Conservation (phyloP, 495 filamentous ascomycete genomes). For the Penicillium coffeae region DNA sequence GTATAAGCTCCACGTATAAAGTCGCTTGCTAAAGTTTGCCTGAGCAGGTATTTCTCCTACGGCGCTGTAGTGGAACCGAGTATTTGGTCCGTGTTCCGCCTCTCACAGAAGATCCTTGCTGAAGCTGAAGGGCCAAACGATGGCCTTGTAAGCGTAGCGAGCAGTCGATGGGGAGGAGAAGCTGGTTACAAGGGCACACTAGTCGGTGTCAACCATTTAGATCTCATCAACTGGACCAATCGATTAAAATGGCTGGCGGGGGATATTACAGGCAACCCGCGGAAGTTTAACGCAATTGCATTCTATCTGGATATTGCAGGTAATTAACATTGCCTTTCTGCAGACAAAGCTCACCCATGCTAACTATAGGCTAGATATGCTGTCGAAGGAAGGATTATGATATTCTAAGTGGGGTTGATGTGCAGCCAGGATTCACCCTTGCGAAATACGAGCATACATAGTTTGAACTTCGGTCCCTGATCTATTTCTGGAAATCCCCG, state of each 20-base stretch:
- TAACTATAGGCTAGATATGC: conserved; percentile 53
- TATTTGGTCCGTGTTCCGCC: conserved; percentile 69
- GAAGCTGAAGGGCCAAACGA: conserved; percentile 80
- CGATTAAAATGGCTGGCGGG: conserved; percentile 67
- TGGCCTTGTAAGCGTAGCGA: conserved; percentile 84
- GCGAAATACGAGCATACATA: too few species aligned
- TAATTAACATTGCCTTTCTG: conserved; percentile 22
- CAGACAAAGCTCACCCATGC: background rate
- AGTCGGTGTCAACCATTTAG: conserved; percentile 81
- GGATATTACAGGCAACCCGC: conserved; percentile 62
- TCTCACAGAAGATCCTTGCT: conserved; percentile 67
- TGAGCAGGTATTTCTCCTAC: conserved; percentile 79
- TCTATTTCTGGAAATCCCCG: too few species aligned
- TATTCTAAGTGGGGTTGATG: too few species aligned
- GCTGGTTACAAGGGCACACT: conserved; percentile 79
- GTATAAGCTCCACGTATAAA: conserved; percentile 4
- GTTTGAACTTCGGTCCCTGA: too few species aligned
- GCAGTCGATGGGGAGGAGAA: conserved; percentile 75
- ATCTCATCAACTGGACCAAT: conserved; percentile 96
- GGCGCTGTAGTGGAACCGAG: conserved; percentile 69
- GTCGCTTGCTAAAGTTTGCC: background rate
- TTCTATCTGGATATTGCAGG: conserved; percentile 89
- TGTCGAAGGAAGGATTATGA: conserved; percentile 67
- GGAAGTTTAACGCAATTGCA: conserved; percentile 91
- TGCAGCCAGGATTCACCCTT: background rate